These are phyloP conservation scores for Backusella morwellensis DNA, from an alignment of 192 early-diverging fungal species.

Conservation along the genomic window DNA sequence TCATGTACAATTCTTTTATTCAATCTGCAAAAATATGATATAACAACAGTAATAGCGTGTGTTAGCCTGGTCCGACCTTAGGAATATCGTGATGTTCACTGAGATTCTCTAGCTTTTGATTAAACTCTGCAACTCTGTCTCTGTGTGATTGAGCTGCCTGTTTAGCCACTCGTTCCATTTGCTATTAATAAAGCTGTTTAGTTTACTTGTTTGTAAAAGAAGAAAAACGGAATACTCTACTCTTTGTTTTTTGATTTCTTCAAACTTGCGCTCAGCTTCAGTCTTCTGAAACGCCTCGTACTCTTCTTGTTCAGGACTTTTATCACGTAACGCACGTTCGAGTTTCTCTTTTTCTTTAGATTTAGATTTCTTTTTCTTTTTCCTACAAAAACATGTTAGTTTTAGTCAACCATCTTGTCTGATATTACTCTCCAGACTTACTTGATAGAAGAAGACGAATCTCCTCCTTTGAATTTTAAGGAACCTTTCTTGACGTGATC, in stretches of 20 bases:
- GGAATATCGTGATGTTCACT: constrained; percentile 85
- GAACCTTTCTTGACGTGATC: constrained; percentile 55
- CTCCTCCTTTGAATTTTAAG: constrained; percentile 62
- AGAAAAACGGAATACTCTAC: constrained; percentile 37
- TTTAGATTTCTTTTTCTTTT: constrained; percentile 60
- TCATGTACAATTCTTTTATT: background rate
- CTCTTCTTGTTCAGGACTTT: constrained; percentile 24
- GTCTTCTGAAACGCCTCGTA: constrained; percentile 54
- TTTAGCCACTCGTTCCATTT: constrained; percentile 66
- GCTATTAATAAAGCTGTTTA: constrained; percentile 34
- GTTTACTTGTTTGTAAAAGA: background rate
- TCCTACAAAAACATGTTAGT: constrained; percentile 25
- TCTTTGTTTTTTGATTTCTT: constrained; percentile 61
- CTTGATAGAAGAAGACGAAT: constrained; percentile 48
- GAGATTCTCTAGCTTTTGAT: constrained; percentile 68
- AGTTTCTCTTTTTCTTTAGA: constrained; percentile 45
- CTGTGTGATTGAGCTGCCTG: constrained; percentile 69
- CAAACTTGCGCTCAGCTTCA: constrained; percentile 69
- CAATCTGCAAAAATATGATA: background rate
- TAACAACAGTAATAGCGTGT: background rate
- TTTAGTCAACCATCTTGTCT: background rate
- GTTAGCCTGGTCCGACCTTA: constrained; percentile 78
- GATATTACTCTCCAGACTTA: constrained; percentile 23
- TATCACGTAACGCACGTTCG: constrained; percentile 27
- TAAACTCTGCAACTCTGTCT: constrained; percentile 75